A percentile compares a stretch with the other conserved stretches of the same genome.
Conservation (phyloP, 2,329 filamentous ascomycete genomes). For the Esteya vermicola region DNA sequence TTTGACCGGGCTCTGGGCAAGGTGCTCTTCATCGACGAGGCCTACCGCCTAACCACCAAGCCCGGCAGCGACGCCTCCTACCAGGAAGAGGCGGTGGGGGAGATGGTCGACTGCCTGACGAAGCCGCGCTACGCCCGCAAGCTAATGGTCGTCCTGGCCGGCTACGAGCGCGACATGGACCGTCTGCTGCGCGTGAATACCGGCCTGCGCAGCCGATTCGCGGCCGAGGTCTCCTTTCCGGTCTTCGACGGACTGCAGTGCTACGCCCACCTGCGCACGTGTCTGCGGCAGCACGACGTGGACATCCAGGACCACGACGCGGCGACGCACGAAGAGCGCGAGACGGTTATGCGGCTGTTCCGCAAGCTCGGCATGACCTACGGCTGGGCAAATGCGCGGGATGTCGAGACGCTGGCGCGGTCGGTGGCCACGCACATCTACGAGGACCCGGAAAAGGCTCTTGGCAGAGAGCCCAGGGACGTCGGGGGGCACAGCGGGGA, state of each 20-base stretch:
- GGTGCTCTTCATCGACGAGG: slow-evolving; percentile 59
- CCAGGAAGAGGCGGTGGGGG: slow-evolving; percentile 39
- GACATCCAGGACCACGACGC: neutral
- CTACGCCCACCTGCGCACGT: neutral
- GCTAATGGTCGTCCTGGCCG: slow-evolving; percentile 53
- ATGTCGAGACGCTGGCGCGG: neutral
- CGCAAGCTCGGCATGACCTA: neutral
- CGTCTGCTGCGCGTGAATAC: slow-evolving; percentile 45
- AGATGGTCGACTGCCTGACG: slow-evolving; percentile 34
- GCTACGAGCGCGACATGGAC: slow-evolving; percentile 53
- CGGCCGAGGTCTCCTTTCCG: slow-evolving; percentile 16
- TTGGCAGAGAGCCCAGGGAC: neutral
- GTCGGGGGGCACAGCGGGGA: neutral
- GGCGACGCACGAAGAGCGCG: neutral
- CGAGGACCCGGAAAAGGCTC: neutral
- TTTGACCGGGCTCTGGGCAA: slow-evolving; percentile 48
- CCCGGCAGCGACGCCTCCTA: slow-evolving; percentile 20
- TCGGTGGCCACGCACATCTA: neutral
- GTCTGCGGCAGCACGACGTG: neutral
- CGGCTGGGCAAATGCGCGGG: neutral
- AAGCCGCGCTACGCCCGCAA: slow-evolving; percentile 43
- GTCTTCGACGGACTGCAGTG: neutral
- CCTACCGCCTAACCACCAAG: slow-evolving; percentile 40
- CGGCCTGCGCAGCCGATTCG: slow-evolving; percentile 52
- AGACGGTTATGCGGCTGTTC: neutral